phyloP scores from a whole-genome alignment of 495 filamentous ascomycete genomes.

The Tirmania nivea region DNA sequence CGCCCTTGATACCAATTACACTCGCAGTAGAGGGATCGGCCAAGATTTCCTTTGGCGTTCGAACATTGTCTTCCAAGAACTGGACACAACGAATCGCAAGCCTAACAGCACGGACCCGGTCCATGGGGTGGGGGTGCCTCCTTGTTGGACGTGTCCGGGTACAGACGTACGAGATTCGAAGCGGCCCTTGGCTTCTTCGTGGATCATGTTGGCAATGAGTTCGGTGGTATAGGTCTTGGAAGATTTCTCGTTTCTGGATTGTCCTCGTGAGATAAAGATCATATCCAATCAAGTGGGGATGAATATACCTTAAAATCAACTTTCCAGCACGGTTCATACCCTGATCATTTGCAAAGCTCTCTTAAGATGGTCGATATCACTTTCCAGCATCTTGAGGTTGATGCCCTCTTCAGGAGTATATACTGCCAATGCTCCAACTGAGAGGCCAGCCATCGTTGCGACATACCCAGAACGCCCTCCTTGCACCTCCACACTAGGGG shows the following conservation, averaged over 20 bases:
- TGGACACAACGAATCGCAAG: slow-evolving; percentile 81
- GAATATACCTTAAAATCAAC: slow-evolving; percentile 43
- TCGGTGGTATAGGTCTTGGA: slow-evolving; percentile 78
- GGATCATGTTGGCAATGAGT: slow-evolving; percentile 85
- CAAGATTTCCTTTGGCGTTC: slow-evolving; percentile 42
- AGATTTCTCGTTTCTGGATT: slow-evolving; percentile 58
- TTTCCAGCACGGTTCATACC: slow-evolving; percentile 84
- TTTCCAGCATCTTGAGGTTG: slow-evolving; percentile 73
- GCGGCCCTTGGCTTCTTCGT: slow-evolving; percentile 70
- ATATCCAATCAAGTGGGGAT: background rate
- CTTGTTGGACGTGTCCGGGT: slow-evolving; percentile 92
- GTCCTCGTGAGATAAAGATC: background rate
- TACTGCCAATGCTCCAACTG: slow-evolving; percentile 79
- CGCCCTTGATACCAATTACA: slow-evolving; percentile 84
- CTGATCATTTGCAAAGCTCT: slow-evolving; percentile 64
- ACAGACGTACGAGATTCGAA: slow-evolving; percentile 90
- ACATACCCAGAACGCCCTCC: slow-evolving; percentile 89
- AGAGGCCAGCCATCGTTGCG: slow-evolving; percentile 70
- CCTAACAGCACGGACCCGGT: slow-evolving; percentile 75
- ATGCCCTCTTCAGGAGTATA: slow-evolving; percentile 97
- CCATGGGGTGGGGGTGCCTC: slow-evolving; percentile 84
- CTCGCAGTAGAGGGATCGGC: slow-evolving; percentile 45
- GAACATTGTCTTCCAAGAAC: slow-evolving; percentile 54
- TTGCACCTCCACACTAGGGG: slow-evolving; percentile 61
- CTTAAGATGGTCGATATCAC: slow-evolving; percentile 73